Evolutionary conservation across 306 rosid species (phyloP).

Genomic region (Vigna mungo): DNA sequence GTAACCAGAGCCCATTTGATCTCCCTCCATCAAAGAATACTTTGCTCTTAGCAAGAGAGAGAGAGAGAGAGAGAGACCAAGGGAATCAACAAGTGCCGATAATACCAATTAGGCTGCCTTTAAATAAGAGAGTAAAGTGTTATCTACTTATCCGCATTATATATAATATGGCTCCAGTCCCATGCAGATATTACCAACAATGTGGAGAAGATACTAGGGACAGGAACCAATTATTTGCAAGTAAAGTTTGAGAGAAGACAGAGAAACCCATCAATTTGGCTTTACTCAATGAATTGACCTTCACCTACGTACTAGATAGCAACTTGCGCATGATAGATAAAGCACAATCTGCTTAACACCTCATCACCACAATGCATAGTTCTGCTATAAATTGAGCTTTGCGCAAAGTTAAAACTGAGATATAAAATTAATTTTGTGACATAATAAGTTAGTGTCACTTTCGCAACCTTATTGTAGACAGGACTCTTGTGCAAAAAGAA

Average conservation of each 20-base stretch:
- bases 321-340: constrained; percentile 21
- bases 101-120: constrained; percentile 45
- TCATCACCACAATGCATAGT: constrained; percentile 46
- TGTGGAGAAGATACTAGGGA: constrained; percentile 36
- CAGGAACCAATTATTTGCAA: constrained; percentile 49
- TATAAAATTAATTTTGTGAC: constrained; percentile 30
- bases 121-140: constrained; percentile 36
- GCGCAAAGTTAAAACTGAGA: constrained; percentile 30
- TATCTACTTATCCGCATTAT: constrained; percentile 38
- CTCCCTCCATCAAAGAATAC: constrained; percentile 57
- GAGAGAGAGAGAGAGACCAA: constrained; percentile 39
- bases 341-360: constrained; percentile 38
- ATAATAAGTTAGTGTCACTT: constrained; percentile 49
- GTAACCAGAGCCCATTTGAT: constrained; percentile 40
- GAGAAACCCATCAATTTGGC: constrained; percentile 55
- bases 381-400: constrained; percentile 36
- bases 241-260: constrained; percentile 48
- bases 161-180: constrained; percentile 35
- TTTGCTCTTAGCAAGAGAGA: constrained; percentile 43
- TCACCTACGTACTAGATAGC: constrained; percentile 34
- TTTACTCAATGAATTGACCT: constrained; percentile 45
- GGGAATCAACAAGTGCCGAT: constrained; percentile 53
- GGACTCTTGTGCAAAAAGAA: constrained; percentile 18
- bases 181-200: constrained; percentile 63
- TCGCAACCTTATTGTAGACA: constrained; percentile 35